Conservation (phyloP, 2,329 filamentous ascomycete genomes). For the Aspergillus ustus region DNA sequence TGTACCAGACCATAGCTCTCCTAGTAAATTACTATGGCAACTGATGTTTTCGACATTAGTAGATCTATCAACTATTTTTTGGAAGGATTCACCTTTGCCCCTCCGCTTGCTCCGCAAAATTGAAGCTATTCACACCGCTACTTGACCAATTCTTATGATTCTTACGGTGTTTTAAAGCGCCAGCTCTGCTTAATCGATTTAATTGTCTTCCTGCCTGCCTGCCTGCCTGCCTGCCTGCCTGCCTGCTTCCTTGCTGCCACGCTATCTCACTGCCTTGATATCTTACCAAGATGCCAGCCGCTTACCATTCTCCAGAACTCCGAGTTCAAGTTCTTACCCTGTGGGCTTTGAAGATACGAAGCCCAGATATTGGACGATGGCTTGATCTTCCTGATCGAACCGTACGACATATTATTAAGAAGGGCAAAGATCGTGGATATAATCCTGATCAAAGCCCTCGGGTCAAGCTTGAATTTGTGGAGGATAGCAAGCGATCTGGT, state of each 20-base stretch:
- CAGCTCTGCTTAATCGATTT: neutral
- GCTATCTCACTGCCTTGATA: no score
- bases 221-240: neutral
- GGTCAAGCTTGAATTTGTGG: neutral
- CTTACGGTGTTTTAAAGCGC: neutral
- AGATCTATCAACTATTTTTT: neutral
- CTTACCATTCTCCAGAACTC: neutral
- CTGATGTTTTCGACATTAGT: neutral
- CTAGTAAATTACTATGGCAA: neutral
- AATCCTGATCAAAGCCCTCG: neutral
- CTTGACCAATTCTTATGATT: neutral
- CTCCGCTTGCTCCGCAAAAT: neutral
- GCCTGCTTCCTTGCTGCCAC: neutral
- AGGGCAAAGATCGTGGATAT: neutral
- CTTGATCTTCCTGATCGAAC: neutral
- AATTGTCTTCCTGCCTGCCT: neutral
- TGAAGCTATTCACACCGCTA: neutral
- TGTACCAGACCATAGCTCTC: neutral
- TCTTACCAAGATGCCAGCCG: neutral
- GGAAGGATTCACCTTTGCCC: neutral
- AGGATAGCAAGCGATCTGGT: neutral
- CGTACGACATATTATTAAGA: neutral
- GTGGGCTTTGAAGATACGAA: neutral
- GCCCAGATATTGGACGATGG: neutral
- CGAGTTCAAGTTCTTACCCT: slow-evolving; percentile 1